These are phyloP conservation scores for Trichopus zeylanicus DNA, from an alignment of 116 monocot species.

Conservation along the genomic window DNA sequence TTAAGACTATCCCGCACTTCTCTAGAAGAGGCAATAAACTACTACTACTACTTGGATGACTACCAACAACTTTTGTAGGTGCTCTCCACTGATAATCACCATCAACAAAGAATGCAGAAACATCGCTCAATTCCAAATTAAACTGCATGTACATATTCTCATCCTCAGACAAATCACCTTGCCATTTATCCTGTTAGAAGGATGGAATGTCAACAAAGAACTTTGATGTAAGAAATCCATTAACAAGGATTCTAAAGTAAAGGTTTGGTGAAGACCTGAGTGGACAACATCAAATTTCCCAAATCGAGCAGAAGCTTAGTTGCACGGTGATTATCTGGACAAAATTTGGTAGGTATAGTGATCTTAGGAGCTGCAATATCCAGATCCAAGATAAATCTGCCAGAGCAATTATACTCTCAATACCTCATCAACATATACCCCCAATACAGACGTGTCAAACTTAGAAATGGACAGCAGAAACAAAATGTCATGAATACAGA, in stretches of 20 bases:
- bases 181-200: conserved; percentile 57
- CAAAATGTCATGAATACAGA: neutral
- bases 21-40: conserved; percentile 89
- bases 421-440: neutral
- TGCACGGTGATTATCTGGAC: conserved; percentile 51
- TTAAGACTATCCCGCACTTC: conserved; percentile 69
- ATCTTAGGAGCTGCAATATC: conserved; percentile 99
- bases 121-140: conserved; percentile 85
- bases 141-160: conserved; percentile 78
- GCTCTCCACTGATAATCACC: conserved; percentile 77
- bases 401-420: conserved; percentile 6
- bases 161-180: conserved; percentile 38
- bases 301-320: conserved; percentile 90
- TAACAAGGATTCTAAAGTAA: too few species aligned
- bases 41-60: conserved; percentile 8
- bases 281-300: conserved; percentile 72
- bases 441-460: neutral
- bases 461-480: neutral
- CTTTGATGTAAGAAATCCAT: too few species aligned
- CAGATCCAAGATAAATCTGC: conserved; percentile 84
- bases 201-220: neutral
- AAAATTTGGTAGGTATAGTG: conserved; percentile 81
- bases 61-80: conserved; percentile 11
- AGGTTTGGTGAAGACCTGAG: too few species aligned
- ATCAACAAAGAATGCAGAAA: conserved; percentile 96